These are phyloP conservation scores for Arabidopsis arenosa DNA, from an alignment of 345 rosid species.

Conservation along the genomic window DNA sequence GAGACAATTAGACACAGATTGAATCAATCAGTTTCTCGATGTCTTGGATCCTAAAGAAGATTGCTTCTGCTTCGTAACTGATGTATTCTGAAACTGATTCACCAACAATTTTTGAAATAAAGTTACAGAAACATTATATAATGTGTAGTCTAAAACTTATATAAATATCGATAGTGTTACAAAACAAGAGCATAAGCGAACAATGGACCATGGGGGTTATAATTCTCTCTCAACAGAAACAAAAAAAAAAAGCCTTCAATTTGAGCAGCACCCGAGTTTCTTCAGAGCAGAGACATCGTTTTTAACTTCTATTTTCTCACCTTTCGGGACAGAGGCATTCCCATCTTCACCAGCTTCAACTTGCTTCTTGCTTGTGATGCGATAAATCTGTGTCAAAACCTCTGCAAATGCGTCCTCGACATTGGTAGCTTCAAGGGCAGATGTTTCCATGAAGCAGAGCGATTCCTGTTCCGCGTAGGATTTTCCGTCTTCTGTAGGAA, in stretches of 20 bases:
- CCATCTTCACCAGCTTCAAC: slow-evolving; percentile 58
- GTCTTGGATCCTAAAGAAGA: neutral
- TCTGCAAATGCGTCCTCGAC: slow-evolving; percentile 72
- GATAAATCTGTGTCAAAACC: slow-evolving; percentile 67
- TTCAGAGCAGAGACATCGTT: slow-evolving; percentile 69
- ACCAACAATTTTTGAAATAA: slow-evolving; percentile 14
- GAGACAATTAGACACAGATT: too few relatives aligned
- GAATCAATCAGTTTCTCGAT: too few relatives aligned
- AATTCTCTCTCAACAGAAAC: slow-evolving; percentile 34
- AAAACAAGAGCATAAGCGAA: slow-evolving; percentile 29
- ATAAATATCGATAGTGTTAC: slow-evolving; percentile 37
- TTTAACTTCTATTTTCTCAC: slow-evolving; percentile 64
- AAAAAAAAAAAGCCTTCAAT: slow-evolving; percentile 32
- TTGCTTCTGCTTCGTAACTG: neutral
- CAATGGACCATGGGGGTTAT: slow-evolving; percentile 40
- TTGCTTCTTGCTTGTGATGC: slow-evolving; percentile 60
- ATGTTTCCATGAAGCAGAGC: slow-evolving; percentile 68
- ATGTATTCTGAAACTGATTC: neutral
- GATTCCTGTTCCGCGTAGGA: slow-evolving; percentile 69
- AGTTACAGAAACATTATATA: slow-evolving; percentile 27
- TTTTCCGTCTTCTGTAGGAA: slow-evolving; percentile 64
- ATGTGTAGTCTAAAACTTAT: slow-evolving; percentile 39
- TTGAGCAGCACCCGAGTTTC: slow-evolving; percentile 70
- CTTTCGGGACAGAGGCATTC: slow-evolving; percentile 53
- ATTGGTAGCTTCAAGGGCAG: slow-evolving; percentile 69